Percentiles rank a stretch among this genome's conserved stretches.
Conservation (phyloP, 352 stramenopile species). For the Halophytophthora polymorphica region DNA sequence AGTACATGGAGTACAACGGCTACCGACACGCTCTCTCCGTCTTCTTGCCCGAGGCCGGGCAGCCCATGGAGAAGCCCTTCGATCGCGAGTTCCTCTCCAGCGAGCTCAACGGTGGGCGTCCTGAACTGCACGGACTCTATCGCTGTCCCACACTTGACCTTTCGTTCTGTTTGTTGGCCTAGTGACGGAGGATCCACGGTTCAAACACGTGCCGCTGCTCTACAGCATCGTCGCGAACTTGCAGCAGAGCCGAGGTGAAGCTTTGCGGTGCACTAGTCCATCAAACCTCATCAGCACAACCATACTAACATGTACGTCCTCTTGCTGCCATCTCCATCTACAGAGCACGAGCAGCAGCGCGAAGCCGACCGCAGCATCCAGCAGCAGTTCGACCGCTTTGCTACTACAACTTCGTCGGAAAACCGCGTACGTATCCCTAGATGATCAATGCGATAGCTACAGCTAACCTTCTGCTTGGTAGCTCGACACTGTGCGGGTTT, state of each 20-base stretch:
- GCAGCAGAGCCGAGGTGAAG: constrained; percentile 34
- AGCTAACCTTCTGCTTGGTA: no score
- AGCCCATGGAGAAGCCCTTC: constrained; percentile 78
- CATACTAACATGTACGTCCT: background rate
- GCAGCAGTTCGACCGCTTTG: constrained; percentile 26
- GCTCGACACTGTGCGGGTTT: no score
- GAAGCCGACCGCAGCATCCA: constrained; percentile 15
- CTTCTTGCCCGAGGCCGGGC: constrained; percentile 81
- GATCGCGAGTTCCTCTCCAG: constrained; percentile 76
- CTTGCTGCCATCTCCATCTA: background rate
- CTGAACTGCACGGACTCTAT: background rate
- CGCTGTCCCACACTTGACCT: background rate
- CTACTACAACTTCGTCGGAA: constrained; percentile 1
- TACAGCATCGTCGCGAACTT: constrained; percentile 74
- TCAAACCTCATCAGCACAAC: background rate
- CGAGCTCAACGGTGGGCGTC: constrained; percentile 61
- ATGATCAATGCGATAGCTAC: no score
- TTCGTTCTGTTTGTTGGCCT: background rate
- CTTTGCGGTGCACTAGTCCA: background rate
- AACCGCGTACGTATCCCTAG: constrained; percentile 1
- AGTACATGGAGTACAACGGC: constrained; percentile 94
- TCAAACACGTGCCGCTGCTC: constrained; percentile 70
- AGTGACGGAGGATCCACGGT: constrained; percentile 68
- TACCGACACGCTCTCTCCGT: constrained; percentile 89
- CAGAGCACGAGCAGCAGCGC: constrained; percentile 17